These are phyloP conservation scores for Diplodia corticola DNA, from an alignment of 2,329 filamentous ascomycete species.

Conservation along the genomic window DNA sequence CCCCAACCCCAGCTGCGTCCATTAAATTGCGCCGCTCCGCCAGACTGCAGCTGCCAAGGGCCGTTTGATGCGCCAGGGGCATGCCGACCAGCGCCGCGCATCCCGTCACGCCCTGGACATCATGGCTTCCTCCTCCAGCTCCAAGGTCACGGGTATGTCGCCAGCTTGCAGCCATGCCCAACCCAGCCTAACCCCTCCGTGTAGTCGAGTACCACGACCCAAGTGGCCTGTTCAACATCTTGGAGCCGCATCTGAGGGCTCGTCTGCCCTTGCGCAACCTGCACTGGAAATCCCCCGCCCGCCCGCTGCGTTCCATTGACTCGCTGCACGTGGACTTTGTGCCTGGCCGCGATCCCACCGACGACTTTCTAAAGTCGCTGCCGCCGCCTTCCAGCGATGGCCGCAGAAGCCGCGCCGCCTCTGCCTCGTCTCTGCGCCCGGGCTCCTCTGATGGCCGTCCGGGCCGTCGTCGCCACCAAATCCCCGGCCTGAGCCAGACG, in stretches of 20 bases:
- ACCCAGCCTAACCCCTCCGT: conserved; percentile 27
- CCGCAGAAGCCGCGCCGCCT: conserved; percentile 23
- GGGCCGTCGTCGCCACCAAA: conserved; percentile 81
- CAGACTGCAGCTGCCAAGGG: not conserved
- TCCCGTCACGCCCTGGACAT: conserved; percentile 20
- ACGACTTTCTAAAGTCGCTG: conserved; percentile 28
- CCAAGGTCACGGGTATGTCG: conserved; percentile 52
- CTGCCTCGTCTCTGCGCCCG: conserved; percentile 24
- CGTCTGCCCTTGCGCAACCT: conserved; percentile 86
- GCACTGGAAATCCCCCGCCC: conserved; percentile 93
- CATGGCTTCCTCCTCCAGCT: conserved; percentile 48
- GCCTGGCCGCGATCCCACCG: conserved; percentile 54
- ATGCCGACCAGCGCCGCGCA: conserved; percentile 14
- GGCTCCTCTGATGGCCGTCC: conserved; percentile 29
- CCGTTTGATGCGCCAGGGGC: not conserved
- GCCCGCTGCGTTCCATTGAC: conserved; percentile 89
- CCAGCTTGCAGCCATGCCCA: conserved; percentile 8
- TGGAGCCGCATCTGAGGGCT: conserved; percentile 74
- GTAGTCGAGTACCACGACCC: conserved; percentile 96
- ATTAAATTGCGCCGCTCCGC: not conserved
- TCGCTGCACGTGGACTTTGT: conserved; percentile 88
- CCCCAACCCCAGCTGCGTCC: not conserved
- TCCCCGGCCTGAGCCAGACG: conserved; percentile 87
- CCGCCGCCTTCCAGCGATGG: conserved; percentile 14
- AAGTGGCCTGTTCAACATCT: conserved; percentile 78